Percentiles rank a stretch among this genome's conserved stretches.
Evolutionary conservation across 208 protist species (phyloP).

Genomic region (Acanthamoeba quina): DNA sequence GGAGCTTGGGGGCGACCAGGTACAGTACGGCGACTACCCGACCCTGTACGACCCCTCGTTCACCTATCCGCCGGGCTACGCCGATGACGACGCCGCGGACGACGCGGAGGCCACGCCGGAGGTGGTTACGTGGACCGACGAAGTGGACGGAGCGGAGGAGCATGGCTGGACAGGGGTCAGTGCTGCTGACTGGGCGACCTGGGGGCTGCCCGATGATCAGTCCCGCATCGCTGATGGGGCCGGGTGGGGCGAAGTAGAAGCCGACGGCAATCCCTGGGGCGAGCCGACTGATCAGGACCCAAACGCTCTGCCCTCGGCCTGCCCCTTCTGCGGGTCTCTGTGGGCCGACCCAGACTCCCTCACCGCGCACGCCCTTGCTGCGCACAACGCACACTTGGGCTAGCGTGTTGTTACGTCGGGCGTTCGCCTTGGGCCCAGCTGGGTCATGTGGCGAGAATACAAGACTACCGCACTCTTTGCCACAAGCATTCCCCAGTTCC

Average conservation of each 20-base stretch:
- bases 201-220: too few relatives aligned
- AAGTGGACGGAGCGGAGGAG: background rate
- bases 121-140: background rate
- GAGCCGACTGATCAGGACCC: background rate
- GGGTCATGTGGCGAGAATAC: too few relatives aligned
- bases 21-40: background rate
- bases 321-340: background rate
- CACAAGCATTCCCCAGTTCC: too few relatives aligned
- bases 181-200: too few relatives aligned
- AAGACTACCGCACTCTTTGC: too few relatives aligned
- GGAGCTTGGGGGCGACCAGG: background rate
- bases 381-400: background rate
- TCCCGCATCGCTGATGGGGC: too few relatives aligned
- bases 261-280: background rate
- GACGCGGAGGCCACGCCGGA: background rate
- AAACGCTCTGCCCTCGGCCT: background rate
- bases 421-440: too few relatives aligned
- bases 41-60: background rate
- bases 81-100: background rate
- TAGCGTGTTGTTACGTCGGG: background rate
- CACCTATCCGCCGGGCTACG: conserved; percentile 5
- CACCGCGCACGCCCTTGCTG: background rate
- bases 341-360: background rate
- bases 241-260: background rate
- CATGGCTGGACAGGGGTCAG: too few relatives aligned